Base-by-base conservation (phyloP, 2,329 filamentous ascomycete species). In the Orbilia oligospora region DNA sequence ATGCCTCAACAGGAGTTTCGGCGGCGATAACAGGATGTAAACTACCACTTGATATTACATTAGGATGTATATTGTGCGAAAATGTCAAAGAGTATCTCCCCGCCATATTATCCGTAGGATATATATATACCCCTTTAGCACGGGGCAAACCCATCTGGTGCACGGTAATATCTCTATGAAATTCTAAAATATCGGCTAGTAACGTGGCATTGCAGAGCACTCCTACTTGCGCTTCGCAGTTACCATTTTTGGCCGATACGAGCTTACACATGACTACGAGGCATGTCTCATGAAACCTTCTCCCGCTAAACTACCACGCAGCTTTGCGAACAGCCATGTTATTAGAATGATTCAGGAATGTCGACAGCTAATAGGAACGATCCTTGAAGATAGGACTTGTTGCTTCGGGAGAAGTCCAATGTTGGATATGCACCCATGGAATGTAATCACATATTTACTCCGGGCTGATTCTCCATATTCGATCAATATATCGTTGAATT, bases 401-500 rank as follows among this genome's bases (percentile, higher is more conserved):
- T 46, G 3, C 20, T 69, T 69, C 10, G 1, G 8, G n/a, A 1
- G 12, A 44, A 2, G 33, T 49, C 18, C 27, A 46, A 30, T 10
- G 65, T 9, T 10, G 33, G 27, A 49, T 33, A 48, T 53, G 24
- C 65, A 58, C 12, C 51, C 33, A 30, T 46, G 33, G 65, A 69
- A 58, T 69, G 65, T 56, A 36, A 69, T 33, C n/a, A n/a, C n/a
- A n/a, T 22, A 36, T 55, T 27, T 24, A 53, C 20, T 3, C 10
- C n/a, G 10, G 27, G 51, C 1, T 36, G 9, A 22, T 58, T 41
- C n/a, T 27, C 18, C 3, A 41, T 3, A 58, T 6, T 38, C 1
- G 55, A 16, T 5, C 12, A 24, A 38, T 20, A 14, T 58, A 24
- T 6, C 2, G 16, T 14, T 18, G 5, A 41, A 22, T 38, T 24